Percentiles rank a stretch among this genome's conserved stretches.
phyloP scores from a whole-genome alignment of 805 yeast species.

The Vanderwaltozyma tropicalis region DNA sequence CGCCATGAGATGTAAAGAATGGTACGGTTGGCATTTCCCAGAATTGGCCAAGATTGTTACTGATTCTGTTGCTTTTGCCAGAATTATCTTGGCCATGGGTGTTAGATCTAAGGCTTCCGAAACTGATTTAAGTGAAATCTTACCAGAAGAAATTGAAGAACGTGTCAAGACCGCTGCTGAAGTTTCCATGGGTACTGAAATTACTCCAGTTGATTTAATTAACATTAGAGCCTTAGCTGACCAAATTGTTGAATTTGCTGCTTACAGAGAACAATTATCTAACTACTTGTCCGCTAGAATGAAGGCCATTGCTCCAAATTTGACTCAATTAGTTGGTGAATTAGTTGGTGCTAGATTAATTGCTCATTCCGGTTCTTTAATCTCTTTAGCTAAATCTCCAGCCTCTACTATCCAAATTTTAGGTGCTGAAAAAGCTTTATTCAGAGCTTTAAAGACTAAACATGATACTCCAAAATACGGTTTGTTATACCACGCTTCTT shows the following conservation, averaged over 20 bases:
- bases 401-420: constrained; percentile 96
- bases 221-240: constrained; percentile 89
- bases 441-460: constrained; percentile 96
- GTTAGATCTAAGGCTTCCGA: constrained; percentile 82
- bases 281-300: constrained; percentile 86
- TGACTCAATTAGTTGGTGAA: constrained; percentile 93
- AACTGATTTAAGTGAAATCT: constrained; percentile 78
- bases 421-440: constrained; percentile 98
- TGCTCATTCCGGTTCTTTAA: constrained; percentile 92
- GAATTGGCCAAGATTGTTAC: constrained; percentile 95
- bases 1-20: constrained; percentile 98
- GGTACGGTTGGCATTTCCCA: constrained; percentile 99
- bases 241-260: constrained; percentile 91
- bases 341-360: constrained; percentile 96
- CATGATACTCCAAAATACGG: constrained; percentile 99
- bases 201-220: constrained; percentile 78
- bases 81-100: constrained; percentile 90
- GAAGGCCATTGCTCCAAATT: constrained; percentile 98
- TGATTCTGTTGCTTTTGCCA: constrained; percentile 93
- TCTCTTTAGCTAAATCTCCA: constrained; percentile 94
- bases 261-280: constrained; percentile 91
- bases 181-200: constrained; percentile 99
- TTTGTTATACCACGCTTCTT: constrained; percentile 88
- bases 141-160: constrained; percentile 89
- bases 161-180: constrained; percentile 90